Base-by-base conservation (phyloP, 1,139 yeast genomes). In the Kurtzmaniella quercitrusa region DNA sequence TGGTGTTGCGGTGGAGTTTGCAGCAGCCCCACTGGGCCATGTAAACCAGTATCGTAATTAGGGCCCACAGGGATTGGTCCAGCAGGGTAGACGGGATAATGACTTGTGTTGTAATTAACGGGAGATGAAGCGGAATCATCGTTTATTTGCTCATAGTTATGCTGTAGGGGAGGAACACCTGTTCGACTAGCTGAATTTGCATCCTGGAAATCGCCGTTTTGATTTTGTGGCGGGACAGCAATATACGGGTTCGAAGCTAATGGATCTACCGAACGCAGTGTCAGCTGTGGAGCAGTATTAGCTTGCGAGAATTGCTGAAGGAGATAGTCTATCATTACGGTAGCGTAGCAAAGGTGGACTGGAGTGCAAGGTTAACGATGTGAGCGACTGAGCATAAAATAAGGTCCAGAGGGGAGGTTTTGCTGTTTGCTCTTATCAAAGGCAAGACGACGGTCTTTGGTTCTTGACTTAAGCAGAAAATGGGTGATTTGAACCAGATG, bases 1-100 rank as follows among this genome's bases (percentile, higher is more conserved):
- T 12, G 16, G 25, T 37, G 40, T 14, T n/a, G 34, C 14, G 36
- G 39, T 11, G 24, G 43, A 2, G n/a, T 36, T 14, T 41, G 43
- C 7, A 31, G 39, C 14, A 9, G 36, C 11, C n/a, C 18, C 16
- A 33, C 5, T 14, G 37, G 16, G 37, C 18, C 37, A 5, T 16
- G 21, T 16, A 34, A 27, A 11, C 12, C 31, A 3, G 10, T 6
- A 6, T n/a, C 31, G 12, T 27, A 27, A 27, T 3, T 27, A n/a
- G 31, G 12, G 12, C 31, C 31, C 14, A 27, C 12, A 6, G 31
- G 14, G 12, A 4, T 27, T 10, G 14, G 31, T 7, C 31, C 31
- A 5, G 12, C 14, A 4, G 31, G 10, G 12, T 27, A 27, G 10
- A 27, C 31, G 10, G 31, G 31, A 27, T 27, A 27, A 4, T 7